Percentiles rank a stretch among this genome's conserved stretches.
These are phyloP conservation scores for Pseudozyma flocculosa DNA, from an alignment of 1,284 basidiomycete species.

Conservation along the genomic window DNA sequence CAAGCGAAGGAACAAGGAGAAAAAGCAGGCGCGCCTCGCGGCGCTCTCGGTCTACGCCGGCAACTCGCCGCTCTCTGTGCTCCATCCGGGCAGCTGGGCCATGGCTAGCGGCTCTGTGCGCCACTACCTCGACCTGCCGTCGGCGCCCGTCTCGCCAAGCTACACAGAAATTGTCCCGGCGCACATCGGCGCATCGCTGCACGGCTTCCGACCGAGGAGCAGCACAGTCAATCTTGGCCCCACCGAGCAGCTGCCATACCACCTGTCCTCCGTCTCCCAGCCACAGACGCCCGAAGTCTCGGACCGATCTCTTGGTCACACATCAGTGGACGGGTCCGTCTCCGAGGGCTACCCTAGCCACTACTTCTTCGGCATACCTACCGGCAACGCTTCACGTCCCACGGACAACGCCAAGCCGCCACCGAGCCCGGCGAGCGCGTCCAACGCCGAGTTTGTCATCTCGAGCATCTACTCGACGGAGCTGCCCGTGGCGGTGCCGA, in stretches of 20 bases:
- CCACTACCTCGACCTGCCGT: slow-evolving; percentile 9
- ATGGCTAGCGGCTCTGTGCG: neutral
- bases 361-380: neutral
- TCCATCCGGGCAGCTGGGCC: slow-evolving; percentile 9
- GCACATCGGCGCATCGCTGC: too few species aligned
- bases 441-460: slow-evolving; percentile 19
- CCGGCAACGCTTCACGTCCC: neutral
- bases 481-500: slow-evolving; percentile 24
- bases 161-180: neutral
- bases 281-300: slow-evolving; percentile 14
- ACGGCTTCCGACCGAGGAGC: neutral
- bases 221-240: neutral
- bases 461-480: slow-evolving; percentile 14
- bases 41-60: slow-evolving; percentile 29
- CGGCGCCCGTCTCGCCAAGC: slow-evolving; percentile 4
- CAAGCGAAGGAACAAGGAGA: slow-evolving; percentile 45
- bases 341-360: neutral
- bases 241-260: slow-evolving; percentile 4
- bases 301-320: neutral
- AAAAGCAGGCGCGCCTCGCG: slow-evolving; percentile 27
- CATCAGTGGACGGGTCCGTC: neutral
- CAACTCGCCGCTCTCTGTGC: slow-evolving; percentile 27
- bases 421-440: slow-evolving; percentile 8
- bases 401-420: neutral
- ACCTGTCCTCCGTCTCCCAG: slow-evolving; percentile 24